Conservation (phyloP, 78 protist genomes). For the Mantamonas sphyraenae region DNA sequence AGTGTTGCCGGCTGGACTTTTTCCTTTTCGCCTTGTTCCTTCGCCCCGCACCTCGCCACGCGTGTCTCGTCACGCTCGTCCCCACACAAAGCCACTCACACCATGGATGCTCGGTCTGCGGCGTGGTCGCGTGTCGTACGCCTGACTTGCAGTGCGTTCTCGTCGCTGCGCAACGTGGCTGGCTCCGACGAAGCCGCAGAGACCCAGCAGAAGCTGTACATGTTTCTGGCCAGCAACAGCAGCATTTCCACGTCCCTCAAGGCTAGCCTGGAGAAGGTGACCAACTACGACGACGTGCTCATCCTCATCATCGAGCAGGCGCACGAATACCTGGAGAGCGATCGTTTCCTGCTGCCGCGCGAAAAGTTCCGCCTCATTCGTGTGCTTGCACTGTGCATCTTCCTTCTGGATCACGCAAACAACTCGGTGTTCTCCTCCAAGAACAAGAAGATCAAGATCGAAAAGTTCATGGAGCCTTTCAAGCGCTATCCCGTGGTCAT, state of each 20-base stretch:
- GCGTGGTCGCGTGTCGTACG: too few species aligned
- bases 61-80: too few species aligned
- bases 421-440: too few species aligned
- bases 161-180: slow-evolving; percentile 34
- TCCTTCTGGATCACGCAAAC: too few species aligned
- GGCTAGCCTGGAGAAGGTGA: slow-evolving; percentile 18
- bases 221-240: slow-evolving; percentile 62
- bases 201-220: slow-evolving; percentile 57
- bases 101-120: too few species aligned
- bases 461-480: slow-evolving; percentile 34
- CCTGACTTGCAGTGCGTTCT: too few species aligned
- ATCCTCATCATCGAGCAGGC: slow-evolving; percentile 22
- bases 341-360: slow-evolving; percentile 38
- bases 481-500: slow-evolving; percentile 55
- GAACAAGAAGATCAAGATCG: slow-evolving; percentile 41
- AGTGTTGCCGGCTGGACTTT: too few species aligned
- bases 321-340: slow-evolving; percentile 28
- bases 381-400: neutral
- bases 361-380: slow-evolving; percentile 52
- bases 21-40: too few species aligned
- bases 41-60: too few species aligned
- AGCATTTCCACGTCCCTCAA: slow-evolving; percentile 38
- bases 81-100: too few species aligned
- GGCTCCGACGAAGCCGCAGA: slow-evolving; percentile 50
- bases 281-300: slow-evolving; percentile 27